phyloP scores from a whole-genome alignment of 345 rosid genomes.

The Cardiospermum halicacabum region DNA sequence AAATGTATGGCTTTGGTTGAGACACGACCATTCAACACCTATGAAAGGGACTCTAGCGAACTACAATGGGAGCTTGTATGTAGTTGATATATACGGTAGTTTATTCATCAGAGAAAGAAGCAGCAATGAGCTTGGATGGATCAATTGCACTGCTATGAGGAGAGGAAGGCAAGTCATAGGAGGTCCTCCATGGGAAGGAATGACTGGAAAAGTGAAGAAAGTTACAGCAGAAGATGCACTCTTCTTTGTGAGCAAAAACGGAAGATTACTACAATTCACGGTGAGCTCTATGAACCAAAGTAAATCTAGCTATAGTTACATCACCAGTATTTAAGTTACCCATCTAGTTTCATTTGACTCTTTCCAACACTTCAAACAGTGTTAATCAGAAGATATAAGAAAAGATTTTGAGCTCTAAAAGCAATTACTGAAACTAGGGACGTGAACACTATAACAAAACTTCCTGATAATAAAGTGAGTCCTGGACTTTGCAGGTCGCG shows the following conservation, averaged over 20 bases:
- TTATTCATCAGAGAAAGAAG: slow-evolving; percentile 56
- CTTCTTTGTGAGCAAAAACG: slow-evolving; percentile 58
- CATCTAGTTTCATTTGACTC: not conserved
- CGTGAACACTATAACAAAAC: not conserved
- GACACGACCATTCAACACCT: slow-evolving; percentile 59
- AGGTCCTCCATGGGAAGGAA: slow-evolving; percentile 67
- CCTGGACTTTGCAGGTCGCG: slow-evolving; percentile 36
- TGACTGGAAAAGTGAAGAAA: slow-evolving; percentile 44
- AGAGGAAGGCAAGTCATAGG: slow-evolving; percentile 44
- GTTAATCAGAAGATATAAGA: not conserved
- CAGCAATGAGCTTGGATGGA: slow-evolving; percentile 41
- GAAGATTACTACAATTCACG: slow-evolving; percentile 55
- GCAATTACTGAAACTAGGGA: not conserved
- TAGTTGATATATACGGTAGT: slow-evolving; percentile 48
- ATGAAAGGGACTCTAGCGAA: slow-evolving; percentile 53
- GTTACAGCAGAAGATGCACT: slow-evolving; percentile 53
- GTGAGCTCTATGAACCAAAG: slow-evolving; percentile 35
- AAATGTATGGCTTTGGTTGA: slow-evolving; percentile 59
- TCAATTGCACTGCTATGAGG: slow-evolving; percentile 61
- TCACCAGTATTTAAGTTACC: not conserved
- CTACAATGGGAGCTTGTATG: slow-evolving; percentile 63
- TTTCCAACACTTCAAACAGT: not conserved
- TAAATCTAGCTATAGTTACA: slow-evolving; percentile 1
- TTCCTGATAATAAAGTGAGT: not conserved
- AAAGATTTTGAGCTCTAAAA: not conserved